These are phyloP conservation scores for Fusarium anthophilum DNA, from an alignment of 2,329 filamentous ascomycete genomes.

Conservation along the genomic window DNA sequence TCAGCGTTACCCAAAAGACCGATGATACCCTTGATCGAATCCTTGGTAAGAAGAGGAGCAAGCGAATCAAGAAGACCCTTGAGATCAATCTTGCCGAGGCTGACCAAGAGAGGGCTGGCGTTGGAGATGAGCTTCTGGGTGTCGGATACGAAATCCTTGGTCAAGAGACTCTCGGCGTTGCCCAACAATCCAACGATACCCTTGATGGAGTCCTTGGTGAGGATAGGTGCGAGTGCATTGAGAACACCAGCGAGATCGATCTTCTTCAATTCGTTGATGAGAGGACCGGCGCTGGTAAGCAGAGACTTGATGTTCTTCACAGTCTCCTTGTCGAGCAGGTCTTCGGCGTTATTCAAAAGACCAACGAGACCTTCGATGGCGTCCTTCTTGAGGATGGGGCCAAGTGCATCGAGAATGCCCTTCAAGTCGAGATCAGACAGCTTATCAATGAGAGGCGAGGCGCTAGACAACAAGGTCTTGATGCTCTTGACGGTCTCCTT, in stretches of 20 bases:
- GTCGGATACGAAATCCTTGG: conserved; percentile 32
- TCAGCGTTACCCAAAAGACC: conserved; percentile 48
- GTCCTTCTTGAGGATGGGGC: conserved; percentile 41
- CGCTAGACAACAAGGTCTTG: conserved; percentile 31
- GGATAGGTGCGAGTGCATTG: conserved; percentile 37
- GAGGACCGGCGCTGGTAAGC: conserved; percentile 41
- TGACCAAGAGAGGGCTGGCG: conserved; percentile 45
- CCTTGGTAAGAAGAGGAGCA: conserved; percentile 43
- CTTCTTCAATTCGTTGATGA: conserved; percentile 45
- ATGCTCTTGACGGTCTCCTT: conserved; percentile 28
- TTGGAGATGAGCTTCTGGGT: conserved; percentile 40
- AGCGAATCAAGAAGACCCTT: conserved; percentile 39
- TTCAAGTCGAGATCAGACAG: conserved; percentile 48
- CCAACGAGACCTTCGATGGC: conserved; percentile 41
- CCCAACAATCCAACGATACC: conserved; percentile 45
- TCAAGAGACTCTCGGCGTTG: conserved; percentile 45
- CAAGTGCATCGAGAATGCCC: conserved; percentile 42
- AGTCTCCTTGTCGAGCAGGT: conserved; percentile 31
- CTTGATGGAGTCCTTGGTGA: conserved; percentile 46
- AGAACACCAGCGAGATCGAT: conserved; percentile 49
- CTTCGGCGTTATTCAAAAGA: conserved; percentile 41
- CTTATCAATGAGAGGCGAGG: conserved; percentile 39
- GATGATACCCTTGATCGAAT: conserved; percentile 46
- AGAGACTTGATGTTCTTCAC: conserved; percentile 41
- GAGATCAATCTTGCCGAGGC: conserved; percentile 48